phyloP scores from a whole-genome alignment of 1,139 yeast genomes.

The Geotrichum citri-aurantii region DNA sequence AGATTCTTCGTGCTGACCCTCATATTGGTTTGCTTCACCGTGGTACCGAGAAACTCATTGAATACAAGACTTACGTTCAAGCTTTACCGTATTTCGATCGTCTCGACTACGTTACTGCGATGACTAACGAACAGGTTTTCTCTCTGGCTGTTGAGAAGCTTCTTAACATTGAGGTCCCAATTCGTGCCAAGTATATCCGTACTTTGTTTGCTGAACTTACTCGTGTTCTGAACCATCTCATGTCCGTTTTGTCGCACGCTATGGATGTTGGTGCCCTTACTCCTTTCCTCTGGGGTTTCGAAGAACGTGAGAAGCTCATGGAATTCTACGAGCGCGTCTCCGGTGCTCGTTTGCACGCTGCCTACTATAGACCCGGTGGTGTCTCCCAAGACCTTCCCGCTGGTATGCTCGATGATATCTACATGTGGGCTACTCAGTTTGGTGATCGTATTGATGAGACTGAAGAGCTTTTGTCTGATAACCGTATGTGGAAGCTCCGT shows the following conservation, averaged over 20 bases:
- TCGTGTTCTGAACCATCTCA: conserved; percentile 74
- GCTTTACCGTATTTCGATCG: conserved; percentile 88
- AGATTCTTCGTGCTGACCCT: conserved; percentile 80
- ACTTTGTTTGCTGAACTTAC: conserved; percentile 86
- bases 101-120: conserved; percentile 84
- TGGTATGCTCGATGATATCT: conserved; percentile 81
- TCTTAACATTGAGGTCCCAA: conserved; percentile 77
- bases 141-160: conserved; percentile 81
- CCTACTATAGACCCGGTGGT: conserved; percentile 90
- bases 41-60: conserved; percentile 86
- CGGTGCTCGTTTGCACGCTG: conserved; percentile 86
- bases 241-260: conserved; percentile 83
- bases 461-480: conserved; percentile 83
- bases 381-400: conserved; percentile 84
- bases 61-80: conserved; percentile 76
- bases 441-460: conserved; percentile 90
- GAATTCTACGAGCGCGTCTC: conserved; percentile 88
- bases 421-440: conserved; percentile 95
- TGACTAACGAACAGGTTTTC: conserved; percentile 87
- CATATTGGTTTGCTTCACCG: conserved; percentile 84
- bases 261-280: conserved; percentile 96
- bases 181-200: conserved; percentile 78
- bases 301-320: conserved; percentile 90
- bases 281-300: conserved; percentile 92
- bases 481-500: conserved; percentile 90